These are phyloP conservation scores for Fusarium metavorans DNA, from an alignment of 2,329 filamentous ascomycete genomes.

Conservation along the genomic window DNA sequence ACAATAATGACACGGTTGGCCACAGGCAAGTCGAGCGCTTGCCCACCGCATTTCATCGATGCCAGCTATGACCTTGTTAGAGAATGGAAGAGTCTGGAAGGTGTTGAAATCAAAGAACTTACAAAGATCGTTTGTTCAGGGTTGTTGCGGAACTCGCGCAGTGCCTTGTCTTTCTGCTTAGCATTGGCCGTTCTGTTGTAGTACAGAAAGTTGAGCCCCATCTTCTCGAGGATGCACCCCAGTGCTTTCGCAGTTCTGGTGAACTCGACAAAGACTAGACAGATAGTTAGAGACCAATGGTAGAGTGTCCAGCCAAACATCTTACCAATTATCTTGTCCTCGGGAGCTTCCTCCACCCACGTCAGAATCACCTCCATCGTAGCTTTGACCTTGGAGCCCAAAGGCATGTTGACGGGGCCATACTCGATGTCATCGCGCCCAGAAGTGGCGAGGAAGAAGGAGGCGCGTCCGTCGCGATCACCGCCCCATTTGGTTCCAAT, in stretches of 20 bases:
- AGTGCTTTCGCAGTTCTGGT: slow-evolving; percentile 48
- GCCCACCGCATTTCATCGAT: slow-evolving; percentile 50
- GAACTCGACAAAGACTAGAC: slow-evolving; percentile 53
- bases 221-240: slow-evolving; percentile 49
- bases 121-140: slow-evolving; percentile 49
- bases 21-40: slow-evolving; percentile 55
- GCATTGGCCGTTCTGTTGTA: slow-evolving; percentile 46
- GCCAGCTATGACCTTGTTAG: slow-evolving; percentile 46
- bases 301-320: not conserved
- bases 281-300: not conserved
- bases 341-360: slow-evolving; percentile 47
- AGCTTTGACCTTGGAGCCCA: slow-evolving; percentile 49
- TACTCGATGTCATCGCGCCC: not conserved
- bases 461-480: not conserved
- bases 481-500: slow-evolving; percentile 22
- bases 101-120: slow-evolving; percentile 21
- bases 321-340: slow-evolving; percentile 56
- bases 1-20: slow-evolving; percentile 67
- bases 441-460: slow-evolving; percentile 42
- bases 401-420: slow-evolving; percentile 7
- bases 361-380: slow-evolving; percentile 48
- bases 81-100: not conserved
- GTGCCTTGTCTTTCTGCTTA: slow-evolving; percentile 21
- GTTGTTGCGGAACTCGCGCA: slow-evolving; percentile 40
- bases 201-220: slow-evolving; percentile 53